A percentile compares a stretch with the other conserved stretches of the same genome.
These are phyloP conservation scores for Metarhizium album DNA, from an alignment of 2,329 filamentous ascomycete species.

Conservation along the genomic window DNA sequence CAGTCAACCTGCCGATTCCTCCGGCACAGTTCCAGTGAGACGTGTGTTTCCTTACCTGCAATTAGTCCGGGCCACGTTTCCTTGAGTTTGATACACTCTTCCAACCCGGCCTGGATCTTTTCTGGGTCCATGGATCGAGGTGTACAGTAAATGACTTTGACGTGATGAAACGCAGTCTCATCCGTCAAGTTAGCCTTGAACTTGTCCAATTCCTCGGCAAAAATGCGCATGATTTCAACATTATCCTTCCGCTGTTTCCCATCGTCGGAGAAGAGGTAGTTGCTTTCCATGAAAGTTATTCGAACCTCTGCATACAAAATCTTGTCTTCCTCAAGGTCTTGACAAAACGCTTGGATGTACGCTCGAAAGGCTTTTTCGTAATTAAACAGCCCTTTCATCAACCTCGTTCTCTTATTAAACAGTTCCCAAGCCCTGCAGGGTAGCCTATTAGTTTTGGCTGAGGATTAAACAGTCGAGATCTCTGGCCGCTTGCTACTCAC, in stretches of 20 bases:
- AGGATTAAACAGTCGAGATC: not conserved
- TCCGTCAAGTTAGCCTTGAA: conserved; percentile 29
- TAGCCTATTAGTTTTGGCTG: not conserved
- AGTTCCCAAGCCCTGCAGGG: conserved; percentile 39
- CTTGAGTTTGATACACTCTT: conserved; percentile 54
- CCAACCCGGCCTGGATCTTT: conserved; percentile 40
- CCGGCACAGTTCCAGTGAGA: not conserved
- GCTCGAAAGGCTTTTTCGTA: conserved; percentile 50
- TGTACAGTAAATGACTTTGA: conserved; percentile 64
- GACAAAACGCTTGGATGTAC: conserved; percentile 50
- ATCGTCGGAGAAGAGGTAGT: conserved; percentile 49
- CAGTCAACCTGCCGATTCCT: not conserved
- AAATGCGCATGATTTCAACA: conserved; percentile 46
- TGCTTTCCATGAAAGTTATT: conserved; percentile 55
- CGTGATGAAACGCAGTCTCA: conserved; percentile 40
- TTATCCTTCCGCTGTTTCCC: conserved; percentile 43
- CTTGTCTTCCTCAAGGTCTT: conserved; percentile 51
- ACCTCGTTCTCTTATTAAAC: conserved; percentile 59
- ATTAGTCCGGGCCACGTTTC: conserved; percentile 44
- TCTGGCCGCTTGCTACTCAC: conserved; percentile 26
- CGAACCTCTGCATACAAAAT: conserved; percentile 64
- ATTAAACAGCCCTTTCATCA: conserved; percentile 63
- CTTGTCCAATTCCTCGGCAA: conserved; percentile 40
- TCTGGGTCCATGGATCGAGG: conserved; percentile 45
- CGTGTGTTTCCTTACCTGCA: conserved; percentile 39